Evolutionary conservation across 768 basidiomycete genomes (phyloP), one percentile per base, ranked within the genome.

Genomic region (Mycena venus): DNA sequence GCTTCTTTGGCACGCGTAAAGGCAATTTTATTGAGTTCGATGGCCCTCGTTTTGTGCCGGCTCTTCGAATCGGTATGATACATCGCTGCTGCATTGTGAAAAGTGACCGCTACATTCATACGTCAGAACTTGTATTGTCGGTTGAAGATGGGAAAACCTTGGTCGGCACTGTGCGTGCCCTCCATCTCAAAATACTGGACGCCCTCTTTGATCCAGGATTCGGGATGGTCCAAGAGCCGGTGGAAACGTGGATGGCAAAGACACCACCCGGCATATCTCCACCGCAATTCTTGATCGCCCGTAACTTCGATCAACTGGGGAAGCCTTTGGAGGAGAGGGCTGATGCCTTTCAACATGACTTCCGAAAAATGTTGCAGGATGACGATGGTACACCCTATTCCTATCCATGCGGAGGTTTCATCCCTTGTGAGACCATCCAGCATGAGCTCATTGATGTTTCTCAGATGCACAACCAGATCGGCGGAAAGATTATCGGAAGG

Each of bases 371-470:
- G n/a, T n/a, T n/a, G n/a, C n/a, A n/a, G n/a, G n/a, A n/a, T n/a
- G n/a, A n/a, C n/a, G n/a, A n/a, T n/a, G n/a, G n/a, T n/a, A n/a
- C n/a, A n/a, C n/a, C n/a, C n/a, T n/a, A n/a, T n/a, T n/a, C n/a
- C n/a, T n/a, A n/a, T n/a, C n/a, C n/a, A n/a, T n/a, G n/a, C n/a
- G n/a, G n/a, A n/a, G n/a, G n/a, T n/a, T 11, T 64, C 42, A 23
- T 47, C 44, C 7, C 42, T 34, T 10, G 3, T 10, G 2, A 49
- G 44, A 19, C 29, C 62, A 4, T 64, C 10, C 1, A 31, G 27
- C 27, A 64, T 31, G 31, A 64, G 62, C 12, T 64, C 9, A 19
- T 44, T 64, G 42, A 64, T 64, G 23, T 64, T 64, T 34, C 62
- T 44, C 12, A 64, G 17, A 34, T 64, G 3, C 19, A 17, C 6